Percentiles rank a stretch among this genome's conserved stretches.
Evolutionary conservation across 352 stramenopile genomes (phyloP).

Genomic region (Globisporangium paroecandrum): DNA sequence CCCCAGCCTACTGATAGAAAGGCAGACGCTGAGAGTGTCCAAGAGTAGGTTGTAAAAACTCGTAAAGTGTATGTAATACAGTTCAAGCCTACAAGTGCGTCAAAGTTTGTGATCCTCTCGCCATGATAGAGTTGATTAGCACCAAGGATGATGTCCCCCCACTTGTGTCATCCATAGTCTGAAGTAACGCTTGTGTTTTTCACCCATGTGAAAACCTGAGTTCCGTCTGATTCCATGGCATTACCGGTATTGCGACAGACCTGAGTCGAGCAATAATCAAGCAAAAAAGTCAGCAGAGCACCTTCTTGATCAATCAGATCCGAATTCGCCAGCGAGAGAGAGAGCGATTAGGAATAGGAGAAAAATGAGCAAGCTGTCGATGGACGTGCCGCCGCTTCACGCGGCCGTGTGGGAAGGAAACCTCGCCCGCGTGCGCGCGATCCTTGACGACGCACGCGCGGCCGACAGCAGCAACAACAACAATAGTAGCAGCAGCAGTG

Average conservation of each 20-base stretch:
- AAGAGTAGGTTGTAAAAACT: not conserved
- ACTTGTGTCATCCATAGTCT: too few relatives aligned
- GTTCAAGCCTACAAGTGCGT: not conserved
- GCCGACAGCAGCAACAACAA: conserved; percentile 4
- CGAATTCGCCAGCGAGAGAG: not conserved
- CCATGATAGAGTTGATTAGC: too few relatives aligned
- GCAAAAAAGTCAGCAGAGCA: not conserved
- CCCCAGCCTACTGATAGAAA: conserved; percentile 2
- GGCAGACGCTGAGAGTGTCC: not conserved
- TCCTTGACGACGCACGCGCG: conserved; percentile 29
- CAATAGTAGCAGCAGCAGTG: not conserved
- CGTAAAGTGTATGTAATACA: not conserved
- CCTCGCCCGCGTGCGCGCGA: conserved; percentile 23
- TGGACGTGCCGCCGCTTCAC: conserved; percentile 38
- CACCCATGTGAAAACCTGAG: too few relatives aligned
- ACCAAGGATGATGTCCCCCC: too few relatives aligned
- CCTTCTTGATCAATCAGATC: not conserved
- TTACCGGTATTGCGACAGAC: too few relatives aligned
- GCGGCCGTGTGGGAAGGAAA: conserved; percentile 74
- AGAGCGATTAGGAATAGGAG: not conserved
- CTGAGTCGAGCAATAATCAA: not conserved
- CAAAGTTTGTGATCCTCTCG: too few relatives aligned
- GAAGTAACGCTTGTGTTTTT: too few relatives aligned
- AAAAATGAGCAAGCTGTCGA: not conserved
- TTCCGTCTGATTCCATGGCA: too few relatives aligned